Percentiles rank a stretch among this genome's conserved stretches.
Evolutionary conservation across 2,329 filamentous ascomycete species (phyloP).

Genomic region (Trichophyton verrucosum): DNA sequence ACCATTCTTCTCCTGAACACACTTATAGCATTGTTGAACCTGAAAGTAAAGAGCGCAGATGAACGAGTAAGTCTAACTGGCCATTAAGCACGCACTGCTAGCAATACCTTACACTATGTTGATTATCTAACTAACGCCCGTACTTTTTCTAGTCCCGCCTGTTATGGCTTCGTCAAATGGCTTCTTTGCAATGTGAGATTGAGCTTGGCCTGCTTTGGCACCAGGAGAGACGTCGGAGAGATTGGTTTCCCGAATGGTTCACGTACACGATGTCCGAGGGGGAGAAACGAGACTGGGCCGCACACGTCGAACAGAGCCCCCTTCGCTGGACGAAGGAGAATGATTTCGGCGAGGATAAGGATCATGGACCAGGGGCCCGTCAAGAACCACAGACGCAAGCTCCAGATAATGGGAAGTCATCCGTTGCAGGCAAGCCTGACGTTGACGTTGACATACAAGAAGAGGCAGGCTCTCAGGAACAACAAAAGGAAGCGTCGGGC

Average conservation of each 20-base stretch:
- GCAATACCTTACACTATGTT: neutral
- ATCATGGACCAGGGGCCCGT: neutral
- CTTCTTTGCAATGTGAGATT: neutral
- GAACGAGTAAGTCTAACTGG: neutral
- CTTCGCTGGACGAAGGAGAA: neutral
- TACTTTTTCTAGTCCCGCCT: neutral
- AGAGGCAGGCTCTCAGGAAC: too few relatives aligned
- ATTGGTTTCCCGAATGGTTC: constrained; percentile 2
- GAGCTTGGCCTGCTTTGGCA: neutral
- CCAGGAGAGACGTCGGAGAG: neutral
- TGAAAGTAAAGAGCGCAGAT: constrained; percentile 2
- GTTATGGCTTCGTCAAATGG: constrained; percentile 3
- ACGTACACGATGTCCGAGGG: neutral
- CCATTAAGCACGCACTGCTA: neutral
- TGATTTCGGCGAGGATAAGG: neutral
- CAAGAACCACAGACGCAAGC: too few relatives aligned
- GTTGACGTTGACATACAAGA: too few relatives aligned
- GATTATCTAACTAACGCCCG: neutral
- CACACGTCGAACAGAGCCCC: neutral
- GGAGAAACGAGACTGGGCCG: neutral
- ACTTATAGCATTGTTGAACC: neutral
- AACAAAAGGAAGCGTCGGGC: too few relatives aligned
- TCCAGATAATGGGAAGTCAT: too few relatives aligned
- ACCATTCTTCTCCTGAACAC: constrained; percentile 1
- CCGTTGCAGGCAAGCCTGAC: too few relatives aligned